Conservation (phyloP, 2,329 filamentous ascomycete species). For the Aurifilum marmelostoma region DNA sequence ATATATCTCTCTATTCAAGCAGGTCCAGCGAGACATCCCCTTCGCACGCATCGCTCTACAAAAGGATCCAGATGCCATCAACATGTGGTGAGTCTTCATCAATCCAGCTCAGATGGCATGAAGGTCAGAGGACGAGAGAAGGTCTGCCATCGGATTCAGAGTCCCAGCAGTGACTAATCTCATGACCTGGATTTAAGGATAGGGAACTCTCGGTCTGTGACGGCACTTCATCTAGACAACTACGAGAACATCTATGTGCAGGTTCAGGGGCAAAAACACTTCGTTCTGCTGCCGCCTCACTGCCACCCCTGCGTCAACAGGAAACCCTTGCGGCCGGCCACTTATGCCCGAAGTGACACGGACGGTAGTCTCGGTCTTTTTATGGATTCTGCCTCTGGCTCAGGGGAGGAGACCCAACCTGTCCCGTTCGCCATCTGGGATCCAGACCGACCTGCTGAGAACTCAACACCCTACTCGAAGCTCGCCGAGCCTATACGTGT, state of each 20-base stretch:
- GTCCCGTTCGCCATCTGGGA: constrained; percentile 78
- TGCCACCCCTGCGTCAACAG: constrained; percentile 73
- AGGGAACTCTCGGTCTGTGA: constrained; percentile 70
- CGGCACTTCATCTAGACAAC: constrained; percentile 78
- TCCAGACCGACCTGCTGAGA: constrained; percentile 59
- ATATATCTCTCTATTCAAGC: constrained; percentile 64
- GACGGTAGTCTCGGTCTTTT: constrained; percentile 36
- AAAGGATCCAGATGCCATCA: constrained; percentile 71
- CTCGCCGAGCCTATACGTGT: constrained; percentile 66
- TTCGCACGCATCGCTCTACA: constrained; percentile 75
- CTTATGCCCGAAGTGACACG: constrained; percentile 54
- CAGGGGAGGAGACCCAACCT: constrained; percentile 31
- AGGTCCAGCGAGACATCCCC: constrained; percentile 67
- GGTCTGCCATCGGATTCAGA: neutral
- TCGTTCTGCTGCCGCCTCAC: constrained; percentile 72
- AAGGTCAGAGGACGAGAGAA: too few relatives aligned
- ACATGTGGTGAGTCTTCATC: constrained; percentile 59
- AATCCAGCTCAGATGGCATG: neutral
- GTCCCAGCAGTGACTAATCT: neutral
- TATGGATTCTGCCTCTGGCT: constrained; percentile 40
- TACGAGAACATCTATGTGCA: constrained; percentile 88
- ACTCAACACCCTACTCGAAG: constrained; percentile 61
- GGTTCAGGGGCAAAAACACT: constrained; percentile 72
- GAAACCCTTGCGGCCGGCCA: constrained; percentile 56
- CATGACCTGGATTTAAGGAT: constrained; percentile 50